Evolutionary conservation across 164 flowering plant species (phyloP).

Genomic region (Pachysandra terminalis): DNA sequence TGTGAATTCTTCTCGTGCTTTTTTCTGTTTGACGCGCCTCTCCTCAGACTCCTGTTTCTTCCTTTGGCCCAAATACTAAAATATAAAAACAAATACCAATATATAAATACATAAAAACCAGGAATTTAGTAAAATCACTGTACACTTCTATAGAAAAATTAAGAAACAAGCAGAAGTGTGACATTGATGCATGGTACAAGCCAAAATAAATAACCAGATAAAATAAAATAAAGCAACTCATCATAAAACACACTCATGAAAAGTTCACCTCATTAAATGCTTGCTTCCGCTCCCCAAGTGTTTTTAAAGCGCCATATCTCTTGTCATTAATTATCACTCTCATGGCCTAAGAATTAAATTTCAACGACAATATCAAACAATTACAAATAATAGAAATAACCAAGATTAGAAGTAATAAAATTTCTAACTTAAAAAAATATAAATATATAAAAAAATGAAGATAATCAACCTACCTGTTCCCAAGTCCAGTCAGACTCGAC

Average conservation of each 20-base stretch:
- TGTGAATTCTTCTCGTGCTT: slow-evolving; percentile 82
- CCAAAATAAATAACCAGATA: too few relatives aligned
- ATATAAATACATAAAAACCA: neutral
- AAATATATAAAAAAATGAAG: neutral
- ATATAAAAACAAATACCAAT: neutral
- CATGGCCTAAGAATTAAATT: slow-evolving; percentile 59
- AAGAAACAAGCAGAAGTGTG: neutral
- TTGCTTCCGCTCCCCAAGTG: slow-evolving; percentile 97
- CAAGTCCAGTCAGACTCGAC: slow-evolving; percentile 96
- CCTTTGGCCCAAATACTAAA: slow-evolving; percentile 80
- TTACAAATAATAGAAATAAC: neutral
- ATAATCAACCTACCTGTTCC: slow-evolving; percentile 73
- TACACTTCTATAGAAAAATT: neutral
- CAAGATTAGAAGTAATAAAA: too few relatives aligned
- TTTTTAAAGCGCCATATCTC: slow-evolving; percentile 89
- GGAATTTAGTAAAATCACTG: neutral
- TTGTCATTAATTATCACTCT: slow-evolving; percentile 86
- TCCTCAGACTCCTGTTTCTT: slow-evolving; percentile 90
- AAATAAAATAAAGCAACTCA: too few relatives aligned
- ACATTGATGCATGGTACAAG: too few relatives aligned
- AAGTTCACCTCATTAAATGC: slow-evolving; percentile 88
- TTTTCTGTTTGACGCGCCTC: slow-evolving; percentile 77
- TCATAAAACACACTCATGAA: neutral
- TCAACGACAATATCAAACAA: slow-evolving; percentile 6
- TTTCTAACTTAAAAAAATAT: too few relatives aligned